Base-by-base conservation (phyloP, 225 moss, liverwort and hornwort species). In the Polytrichum formosum region DNA sequence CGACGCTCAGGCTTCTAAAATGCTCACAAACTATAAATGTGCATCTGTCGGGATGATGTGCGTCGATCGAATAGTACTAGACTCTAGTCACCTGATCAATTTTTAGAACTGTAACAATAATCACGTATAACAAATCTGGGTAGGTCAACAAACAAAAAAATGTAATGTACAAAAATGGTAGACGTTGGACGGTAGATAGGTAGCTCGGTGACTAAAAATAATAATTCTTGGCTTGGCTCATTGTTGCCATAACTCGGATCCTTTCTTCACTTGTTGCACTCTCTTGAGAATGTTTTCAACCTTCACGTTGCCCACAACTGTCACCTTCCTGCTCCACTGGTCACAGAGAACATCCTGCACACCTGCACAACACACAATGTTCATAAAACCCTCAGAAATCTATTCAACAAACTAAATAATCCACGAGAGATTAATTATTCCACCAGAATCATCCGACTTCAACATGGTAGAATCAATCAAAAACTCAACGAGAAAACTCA, bases 271-370 rank as follows among this genome's bases (percentile, higher is more conserved):
- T 71, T 71, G 68, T 63, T 78, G 59, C 0, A 83, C 83, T 20
- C 80, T 74, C 80, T 80, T 86, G 9, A 86, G 83, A 29, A 83
- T 76, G 6, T 54, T 78, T 0, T 86, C 86, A 0, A 80, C 60
- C 75, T 78, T 83, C 63, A 78, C 63, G n/a, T 86, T 86, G 68
- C 86, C 86, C 0, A 78, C 75, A 5, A 86, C 80, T 1, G 71
- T 75, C 68, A 86, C 86, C 78, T 86, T 86, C 63, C 68, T 58
- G 6, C 68, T 76, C 86, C 86, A 86, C 26, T 86, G 86, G 71
- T 86, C 83, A 22, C 86, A 86, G 28, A 86, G 28, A 1, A 86
- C 80, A 71, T 55, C 66, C 68, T 86, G 76, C 62, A 86, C 86
- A 28, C 83, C 86, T 86, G 80, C 73, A 73, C 26, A 65, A 6